A percentile compares a stretch with the other conserved stretches of the same genome.
These are phyloP conservation scores for Vitis riparia DNA, from an alignment of 164 flowering plant species.

Conservation along the genomic window DNA sequence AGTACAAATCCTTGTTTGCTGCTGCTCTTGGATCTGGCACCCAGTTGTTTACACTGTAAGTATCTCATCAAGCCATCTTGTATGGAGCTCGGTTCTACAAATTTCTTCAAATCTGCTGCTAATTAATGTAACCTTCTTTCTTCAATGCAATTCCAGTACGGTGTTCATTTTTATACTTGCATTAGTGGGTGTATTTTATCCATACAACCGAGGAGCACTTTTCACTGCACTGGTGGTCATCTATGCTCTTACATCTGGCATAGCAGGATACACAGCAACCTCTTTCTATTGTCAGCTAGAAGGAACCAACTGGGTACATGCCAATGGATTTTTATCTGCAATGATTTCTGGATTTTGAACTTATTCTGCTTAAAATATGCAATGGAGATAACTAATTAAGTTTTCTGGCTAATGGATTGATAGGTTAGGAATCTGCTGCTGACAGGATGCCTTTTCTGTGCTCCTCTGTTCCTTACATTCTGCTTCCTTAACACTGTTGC, in stretches of 20 bases:
- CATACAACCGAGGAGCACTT: conserved; percentile 46
- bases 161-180: conserved; percentile 39
- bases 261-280: conserved; percentile 38
- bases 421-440: conserved; percentile 38
- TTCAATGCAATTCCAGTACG: conserved; percentile 17
- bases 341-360: neutral
- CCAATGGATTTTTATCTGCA: neutral
- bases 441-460: conserved; percentile 40
- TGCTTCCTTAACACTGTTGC: conserved; percentile 46
- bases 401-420: neutral
- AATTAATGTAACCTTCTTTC: neutral
- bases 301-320: conserved; percentile 39
- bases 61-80: neutral
- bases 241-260: conserved; percentile 45
- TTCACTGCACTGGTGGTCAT: conserved; percentile 45
- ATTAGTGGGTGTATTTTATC: conserved; percentile 47
- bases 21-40: conserved; percentile 59
- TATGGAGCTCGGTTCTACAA: too few species aligned
- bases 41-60: conserved; percentile 58
- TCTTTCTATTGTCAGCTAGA: conserved; percentile 42
- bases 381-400: neutral
- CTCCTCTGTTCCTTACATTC: conserved; percentile 38
- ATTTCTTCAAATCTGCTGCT: neutral
- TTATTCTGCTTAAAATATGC: neutral
- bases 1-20: conserved; percentile 47